These are phyloP conservation scores for Paecilomyces niveus DNA, from an alignment of 2,329 filamentous ascomycete genomes.

Conservation along the genomic window DNA sequence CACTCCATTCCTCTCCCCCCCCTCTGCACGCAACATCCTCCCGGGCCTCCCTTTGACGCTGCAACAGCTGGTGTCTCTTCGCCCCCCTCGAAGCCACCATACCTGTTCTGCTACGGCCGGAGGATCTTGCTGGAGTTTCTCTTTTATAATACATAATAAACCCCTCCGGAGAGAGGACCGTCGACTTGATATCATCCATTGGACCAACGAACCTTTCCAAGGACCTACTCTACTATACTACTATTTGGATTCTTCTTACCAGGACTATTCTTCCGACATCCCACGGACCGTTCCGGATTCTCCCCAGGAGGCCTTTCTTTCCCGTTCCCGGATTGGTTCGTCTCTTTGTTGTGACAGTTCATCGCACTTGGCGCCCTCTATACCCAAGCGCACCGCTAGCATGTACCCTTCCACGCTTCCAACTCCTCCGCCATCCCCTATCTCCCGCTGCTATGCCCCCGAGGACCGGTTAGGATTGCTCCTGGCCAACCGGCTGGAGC, in stretches of 20 bases:
- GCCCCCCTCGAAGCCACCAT: no score
- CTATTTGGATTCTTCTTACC: slow-evolving; percentile 17
- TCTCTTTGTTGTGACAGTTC: slow-evolving; percentile 4
- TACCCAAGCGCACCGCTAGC: slow-evolving; percentile 12
- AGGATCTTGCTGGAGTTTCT: no score
- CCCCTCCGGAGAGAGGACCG: no score
- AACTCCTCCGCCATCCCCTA: slow-evolving; percentile 38
- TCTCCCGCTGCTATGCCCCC: slow-evolving; percentile 53
- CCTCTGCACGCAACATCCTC: slow-evolving; percentile 7
- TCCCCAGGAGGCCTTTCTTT: not conserved
- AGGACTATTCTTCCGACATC: slow-evolving; percentile 4
- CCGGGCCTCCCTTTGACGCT: slow-evolving; percentile 1
- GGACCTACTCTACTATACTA: not conserved
- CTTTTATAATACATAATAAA: no score
- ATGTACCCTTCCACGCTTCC: slow-evolving; percentile 41
- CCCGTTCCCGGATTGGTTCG: not conserved
- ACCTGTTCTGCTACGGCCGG: no score
- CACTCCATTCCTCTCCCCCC: slow-evolving; percentile 6
- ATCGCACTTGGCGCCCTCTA: slow-evolving; percentile 10
- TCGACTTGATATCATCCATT: not conserved
- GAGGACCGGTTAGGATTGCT: slow-evolving; percentile 82
- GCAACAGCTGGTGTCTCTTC: no score
- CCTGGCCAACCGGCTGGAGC: slow-evolving; percentile 73
- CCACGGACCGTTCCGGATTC: not conserved
- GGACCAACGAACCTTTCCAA: not conserved